phyloP scores from a whole-genome alignment of 2,329 filamentous ascomycete genomes.

The Xylaria sp. region DNA sequence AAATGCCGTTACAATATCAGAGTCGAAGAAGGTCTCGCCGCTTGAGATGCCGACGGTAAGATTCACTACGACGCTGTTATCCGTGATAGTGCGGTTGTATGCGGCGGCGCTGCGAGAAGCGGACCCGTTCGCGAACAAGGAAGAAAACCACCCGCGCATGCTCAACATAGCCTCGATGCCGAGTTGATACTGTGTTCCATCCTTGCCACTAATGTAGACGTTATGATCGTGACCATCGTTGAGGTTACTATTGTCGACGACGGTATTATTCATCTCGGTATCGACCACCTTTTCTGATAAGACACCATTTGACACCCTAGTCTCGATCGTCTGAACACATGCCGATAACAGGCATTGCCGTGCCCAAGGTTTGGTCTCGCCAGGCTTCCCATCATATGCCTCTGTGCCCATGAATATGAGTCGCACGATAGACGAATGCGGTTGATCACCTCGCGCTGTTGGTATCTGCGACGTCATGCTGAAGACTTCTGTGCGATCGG shows the following conservation, averaged over 20 bases:
- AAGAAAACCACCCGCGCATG: conserved; percentile 50
- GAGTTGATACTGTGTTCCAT: conserved; percentile 41
- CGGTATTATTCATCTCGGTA: conserved; percentile 44
- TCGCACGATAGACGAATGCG: conserved; percentile 50
- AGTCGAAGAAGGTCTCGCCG: conserved; percentile 51
- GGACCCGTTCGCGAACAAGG: conserved; percentile 48
- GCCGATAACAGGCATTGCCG: conserved; percentile 47
- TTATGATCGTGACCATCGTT: conserved; percentile 38
- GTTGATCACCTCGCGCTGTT: conserved; percentile 41
- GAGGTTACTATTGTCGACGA: conserved; percentile 41
- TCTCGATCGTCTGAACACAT: conserved; percentile 48
- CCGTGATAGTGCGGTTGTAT: conserved; percentile 47
- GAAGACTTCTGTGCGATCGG: conserved; percentile 46
- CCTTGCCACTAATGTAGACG: conserved; percentile 39
- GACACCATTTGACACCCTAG: conserved; percentile 45
- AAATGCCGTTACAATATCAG: conserved; percentile 54
- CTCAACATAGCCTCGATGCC: conserved; percentile 47
- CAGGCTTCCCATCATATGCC: conserved; percentile 40
- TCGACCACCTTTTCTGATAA: conserved; percentile 44
- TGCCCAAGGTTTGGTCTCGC: conserved; percentile 48
- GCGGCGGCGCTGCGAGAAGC: conserved; percentile 44
- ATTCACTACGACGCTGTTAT: conserved; percentile 48
- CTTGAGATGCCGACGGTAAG: conserved; percentile 50
- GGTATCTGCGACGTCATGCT: conserved; percentile 51
- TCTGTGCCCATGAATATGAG: conserved; percentile 53